These are phyloP conservation scores for Mucor saturninus DNA, from an alignment of 371 early-diverging fungal species.

Conservation along the genomic window DNA sequence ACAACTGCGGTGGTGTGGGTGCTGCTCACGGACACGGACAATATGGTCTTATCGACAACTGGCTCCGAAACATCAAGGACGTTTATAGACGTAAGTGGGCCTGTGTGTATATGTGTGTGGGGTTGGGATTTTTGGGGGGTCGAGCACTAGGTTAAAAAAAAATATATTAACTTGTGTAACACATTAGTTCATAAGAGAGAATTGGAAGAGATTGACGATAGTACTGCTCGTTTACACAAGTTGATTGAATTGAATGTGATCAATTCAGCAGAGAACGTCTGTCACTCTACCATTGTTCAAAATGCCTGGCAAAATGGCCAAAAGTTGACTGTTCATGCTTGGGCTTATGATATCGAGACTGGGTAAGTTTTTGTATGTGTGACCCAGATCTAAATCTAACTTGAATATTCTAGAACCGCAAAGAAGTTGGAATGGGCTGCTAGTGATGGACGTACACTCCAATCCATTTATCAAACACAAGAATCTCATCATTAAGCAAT, in stretches of 20 bases:
- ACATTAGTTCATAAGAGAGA: slow-evolving; percentile 44
- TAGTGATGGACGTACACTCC: slow-evolving; percentile 10
- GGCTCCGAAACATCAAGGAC: slow-evolving; percentile 82
- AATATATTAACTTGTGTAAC: neutral
- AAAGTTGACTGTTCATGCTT: slow-evolving; percentile 79
- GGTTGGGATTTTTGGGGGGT: neutral
- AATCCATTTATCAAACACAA: slow-evolving; percentile 20
- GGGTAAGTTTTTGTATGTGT: slow-evolving; percentile 1
- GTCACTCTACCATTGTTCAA: slow-evolving; percentile 77
- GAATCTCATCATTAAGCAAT: slow-evolving; percentile 4
- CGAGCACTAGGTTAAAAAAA: neutral
- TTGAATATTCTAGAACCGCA: slow-evolving; percentile 24
- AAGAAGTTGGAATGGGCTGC: slow-evolving; percentile 25
- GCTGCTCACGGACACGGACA: slow-evolving; percentile 67
- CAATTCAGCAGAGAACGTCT: slow-evolving; percentile 74
- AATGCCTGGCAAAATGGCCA: slow-evolving; percentile 86
- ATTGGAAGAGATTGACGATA: slow-evolving; percentile 50
- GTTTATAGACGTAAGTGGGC: slow-evolving; percentile 53
- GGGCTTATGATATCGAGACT: slow-evolving; percentile 77
- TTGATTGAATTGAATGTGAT: slow-evolving; percentile 81
- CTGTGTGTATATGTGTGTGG: too few species aligned
- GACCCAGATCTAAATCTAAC: too few species aligned
- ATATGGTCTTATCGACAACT: slow-evolving; percentile 84
- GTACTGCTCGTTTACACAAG: slow-evolving; percentile 52
- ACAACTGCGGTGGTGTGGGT: slow-evolving; percentile 87